Evolutionary conservation across 306 rosid genomes (phyloP), one percentile per base, ranked within the genome.

Genomic region (Hylodesmum podocarpum): DNA sequence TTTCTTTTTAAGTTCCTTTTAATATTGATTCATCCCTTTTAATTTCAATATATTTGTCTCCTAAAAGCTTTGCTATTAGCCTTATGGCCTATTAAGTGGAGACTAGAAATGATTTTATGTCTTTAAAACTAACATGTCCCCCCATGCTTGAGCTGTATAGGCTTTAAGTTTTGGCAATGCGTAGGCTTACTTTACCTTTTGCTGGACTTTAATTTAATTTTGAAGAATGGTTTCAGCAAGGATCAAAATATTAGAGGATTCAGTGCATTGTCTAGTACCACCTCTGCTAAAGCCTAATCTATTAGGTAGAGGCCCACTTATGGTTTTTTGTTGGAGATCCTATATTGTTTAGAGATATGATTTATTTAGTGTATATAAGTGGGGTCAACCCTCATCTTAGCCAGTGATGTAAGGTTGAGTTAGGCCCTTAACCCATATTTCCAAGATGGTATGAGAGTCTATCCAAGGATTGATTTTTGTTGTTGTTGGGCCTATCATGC

Each of bases 1-100:
- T 79, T 78, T 57, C 66, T 68, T 39, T 66, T 46, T 29, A 80
- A 77, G 73, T 70, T 68, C 68, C 44, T 67, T 72, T 34, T 43
- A 18, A 36, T 75, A 66, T 77, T 58, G 29, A 34, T 81, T 40
- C n/a, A 57, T 54, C 53, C 75, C 6, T 49, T 61, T 72, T 66
- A 68, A 55, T 44, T 84, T 16, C 18, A 39, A 22, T 79, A 28
- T 46, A 80, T 68, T 50, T 70, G 24, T 67, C 66, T 55, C 68
- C 44, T 31, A 34, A 47, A 49, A 25, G 28, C 76, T 80, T 16
- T 25, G 22, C 33, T 70, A 28, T 70, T 61, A 58, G 70, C n/a
- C n/a, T n/a, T n/a, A n/a, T n/a, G n/a, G n/a, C n/a, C 33, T 70
- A 28, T 70, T 61, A 58, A 63, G 16, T 41, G 29, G 68, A 29